A percentile compares a stretch with the other conserved stretches of the same genome.
These are phyloP conservation scores for Aureobasidium mangrovei DNA, from an alignment of 2,329 filamentous ascomycete genomes.

Conservation along the genomic window DNA sequence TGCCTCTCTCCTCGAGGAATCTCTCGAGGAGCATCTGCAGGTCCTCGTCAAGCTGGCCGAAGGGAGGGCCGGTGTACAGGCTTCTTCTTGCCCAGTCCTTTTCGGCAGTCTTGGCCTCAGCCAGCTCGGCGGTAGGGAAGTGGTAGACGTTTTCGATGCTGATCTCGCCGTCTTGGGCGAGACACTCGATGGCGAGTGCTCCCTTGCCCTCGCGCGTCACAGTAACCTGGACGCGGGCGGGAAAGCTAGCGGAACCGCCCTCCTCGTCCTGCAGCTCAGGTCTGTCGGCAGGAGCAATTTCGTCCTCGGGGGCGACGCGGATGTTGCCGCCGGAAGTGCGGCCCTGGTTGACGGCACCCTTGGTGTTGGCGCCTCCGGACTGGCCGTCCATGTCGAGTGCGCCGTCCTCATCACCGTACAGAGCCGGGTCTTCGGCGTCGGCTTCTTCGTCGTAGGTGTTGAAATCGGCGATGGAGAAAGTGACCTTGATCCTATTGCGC, in stretches of 20 bases:
- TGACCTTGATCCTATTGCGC: constrained; percentile 57
- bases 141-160: constrained; percentile 86
- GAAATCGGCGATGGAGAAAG: constrained; percentile 78
- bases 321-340: constrained; percentile 42
- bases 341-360: constrained; percentile 48
- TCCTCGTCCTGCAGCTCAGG: constrained; percentile 50
- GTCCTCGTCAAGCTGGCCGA: constrained; percentile 91
- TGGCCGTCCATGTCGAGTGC: constrained; percentile 37
- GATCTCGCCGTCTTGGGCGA: constrained; percentile 77
- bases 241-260: constrained; percentile 54
- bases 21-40: constrained; percentile 85
- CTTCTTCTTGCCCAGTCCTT: constrained; percentile 66
- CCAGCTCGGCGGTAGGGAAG: constrained; percentile 69
- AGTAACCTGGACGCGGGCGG: constrained; percentile 74
- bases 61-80: constrained; percentile 83
- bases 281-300: constrained; percentile 47
- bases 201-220: constrained; percentile 82
- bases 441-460: constrained; percentile 35
- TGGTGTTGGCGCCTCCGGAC: constrained; percentile 48
- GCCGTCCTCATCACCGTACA: constrained; percentile 29
- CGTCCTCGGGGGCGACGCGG: constrained; percentile 48
- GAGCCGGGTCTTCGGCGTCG: constrained; percentile 22
- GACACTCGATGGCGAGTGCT: constrained; percentile 76
- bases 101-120: constrained; percentile 59
- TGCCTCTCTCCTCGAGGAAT: constrained; percentile 88